phyloP scores from a whole-genome alignment of 2,329 filamentous ascomycete genomes.

The Microdochium trichocladiopsis region DNA sequence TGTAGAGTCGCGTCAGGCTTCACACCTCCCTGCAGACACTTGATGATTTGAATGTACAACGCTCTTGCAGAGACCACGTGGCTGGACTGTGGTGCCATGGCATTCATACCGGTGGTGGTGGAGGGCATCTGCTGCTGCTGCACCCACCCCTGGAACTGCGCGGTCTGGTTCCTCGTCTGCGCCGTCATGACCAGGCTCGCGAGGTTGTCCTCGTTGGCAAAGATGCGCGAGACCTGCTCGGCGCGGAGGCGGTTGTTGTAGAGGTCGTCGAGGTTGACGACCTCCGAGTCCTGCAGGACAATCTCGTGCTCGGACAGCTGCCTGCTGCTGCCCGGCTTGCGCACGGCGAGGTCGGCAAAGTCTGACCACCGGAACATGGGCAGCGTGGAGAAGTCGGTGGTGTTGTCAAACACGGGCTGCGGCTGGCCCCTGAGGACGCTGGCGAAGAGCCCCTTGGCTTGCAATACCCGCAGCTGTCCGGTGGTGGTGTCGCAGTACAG shows the following conservation, averaged over 20 bases:
- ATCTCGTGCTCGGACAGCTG: background rate
- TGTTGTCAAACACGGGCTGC: background rate
- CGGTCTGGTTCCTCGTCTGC: background rate
- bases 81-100: too few species aligned
- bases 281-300: background rate
- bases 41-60: background rate
- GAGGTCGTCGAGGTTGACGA: background rate
- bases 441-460: slow-evolving; percentile 11
- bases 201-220: background rate
- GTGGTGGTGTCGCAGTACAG: slow-evolving; percentile 9
- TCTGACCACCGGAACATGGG: background rate
- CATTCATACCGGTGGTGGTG: too few species aligned
- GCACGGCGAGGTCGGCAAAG: background rate
- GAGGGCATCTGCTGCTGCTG: background rate
- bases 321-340: background rate
- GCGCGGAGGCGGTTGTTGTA: background rate
- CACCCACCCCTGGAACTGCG: background rate
- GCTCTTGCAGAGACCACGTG: too few species aligned
- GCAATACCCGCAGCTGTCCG: slow-evolving; percentile 7
- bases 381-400: background rate
- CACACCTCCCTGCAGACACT: background rate
- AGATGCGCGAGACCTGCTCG: background rate
- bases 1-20: background rate
- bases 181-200: background rate
- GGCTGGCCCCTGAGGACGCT: slow-evolving; percentile 2